Percentiles rank a stretch among this genome's conserved stretches.
Evolutionary conservation across 148 eudicot species (phyloP).

Genomic region (Arctostaphylos glauca): DNA sequence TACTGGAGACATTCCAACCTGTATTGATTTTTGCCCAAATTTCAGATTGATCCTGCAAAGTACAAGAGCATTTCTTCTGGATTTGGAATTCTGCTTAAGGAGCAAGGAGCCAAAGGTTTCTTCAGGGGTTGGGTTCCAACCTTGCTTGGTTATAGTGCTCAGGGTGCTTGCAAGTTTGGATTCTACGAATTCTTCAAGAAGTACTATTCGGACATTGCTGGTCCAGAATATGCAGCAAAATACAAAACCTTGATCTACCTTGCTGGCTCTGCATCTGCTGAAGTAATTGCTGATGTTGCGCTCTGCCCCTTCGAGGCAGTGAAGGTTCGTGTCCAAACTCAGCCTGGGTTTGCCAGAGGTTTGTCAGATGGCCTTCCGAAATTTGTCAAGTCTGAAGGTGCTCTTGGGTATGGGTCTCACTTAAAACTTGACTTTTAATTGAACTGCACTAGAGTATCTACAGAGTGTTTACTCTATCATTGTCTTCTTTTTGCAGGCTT

Average conservation of each 20-base stretch:
- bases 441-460: neutral
- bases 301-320: slow-evolving; percentile 42
- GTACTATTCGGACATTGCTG: slow-evolving; percentile 37
- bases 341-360: slow-evolving; percentile 41
- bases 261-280: slow-evolving; percentile 40
- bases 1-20: neutral
- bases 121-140: slow-evolving; percentile 41
- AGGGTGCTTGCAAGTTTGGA: slow-evolving; percentile 40
- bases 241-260: slow-evolving; percentile 39
- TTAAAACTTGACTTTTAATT: neutral
- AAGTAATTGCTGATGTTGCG: slow-evolving; percentile 33
- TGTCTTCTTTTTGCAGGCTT: slow-evolving; percentile 26
- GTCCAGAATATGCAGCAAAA: slow-evolving; percentile 35
- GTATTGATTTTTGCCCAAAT: neutral
- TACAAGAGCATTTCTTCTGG: slow-evolving; percentile 34
- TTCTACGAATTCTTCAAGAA: slow-evolving; percentile 38
- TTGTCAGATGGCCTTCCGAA: slow-evolving; percentile 36
- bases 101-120: slow-evolving; percentile 37
- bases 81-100: slow-evolving; percentile 31
- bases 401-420: slow-evolving; percentile 28
- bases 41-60: slow-evolving; percentile 40
- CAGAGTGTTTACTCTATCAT: neutral
- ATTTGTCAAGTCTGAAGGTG: slow-evolving; percentile 35
- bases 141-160: slow-evolving; percentile 35
- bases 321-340: slow-evolving; percentile 42